Conservation (phyloP, 2,329 filamentous ascomycete species). For the Fusarium sp. region DNA sequence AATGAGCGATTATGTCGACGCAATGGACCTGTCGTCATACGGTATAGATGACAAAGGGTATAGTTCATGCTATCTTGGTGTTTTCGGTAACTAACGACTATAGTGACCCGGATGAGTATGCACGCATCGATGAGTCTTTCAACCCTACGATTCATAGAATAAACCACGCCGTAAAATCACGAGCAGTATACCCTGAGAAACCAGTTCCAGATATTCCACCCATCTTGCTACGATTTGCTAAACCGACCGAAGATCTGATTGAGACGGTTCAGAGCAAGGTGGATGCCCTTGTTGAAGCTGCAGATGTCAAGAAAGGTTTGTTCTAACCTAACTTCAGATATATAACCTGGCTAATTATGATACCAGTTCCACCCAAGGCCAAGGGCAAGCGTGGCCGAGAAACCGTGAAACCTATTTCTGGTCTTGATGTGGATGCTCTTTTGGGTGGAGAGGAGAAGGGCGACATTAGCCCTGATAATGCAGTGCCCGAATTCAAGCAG, state of each 20-base stretch:
- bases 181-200: slow-evolving; percentile 79
- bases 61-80: slow-evolving; percentile 36
- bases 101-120: slow-evolving; percentile 72
- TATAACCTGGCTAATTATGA: slow-evolving; percentile 29
- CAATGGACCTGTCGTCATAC: slow-evolving; percentile 85
- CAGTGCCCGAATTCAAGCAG: slow-evolving; percentile 92
- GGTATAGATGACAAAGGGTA: slow-evolving; percentile 81
- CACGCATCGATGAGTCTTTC: slow-evolving; percentile 83
- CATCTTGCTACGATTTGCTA: slow-evolving; percentile 77
- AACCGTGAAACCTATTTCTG: slow-evolving; percentile 84
- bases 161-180: slow-evolving; percentile 84
- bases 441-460: slow-evolving; percentile 68
- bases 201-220: slow-evolving; percentile 72
- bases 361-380: slow-evolving; percentile 78
- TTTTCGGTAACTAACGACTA: slow-evolving; percentile 26
- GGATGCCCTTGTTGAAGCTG: slow-evolving; percentile 73
- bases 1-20: slow-evolving; percentile 93
- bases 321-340: neutral
- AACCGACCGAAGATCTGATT: slow-evolving; percentile 76
- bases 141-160: slow-evolving; percentile 90
- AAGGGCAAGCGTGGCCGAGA: slow-evolving; percentile 80
- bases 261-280: slow-evolving; percentile 69
- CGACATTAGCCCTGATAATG: slow-evolving; percentile 73
- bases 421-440: slow-evolving; percentile 86
- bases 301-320: slow-evolving; percentile 85